phyloP scores from a whole-genome alignment of 805 yeast genomes.

The Saccharomycopsis babjevae region DNA sequence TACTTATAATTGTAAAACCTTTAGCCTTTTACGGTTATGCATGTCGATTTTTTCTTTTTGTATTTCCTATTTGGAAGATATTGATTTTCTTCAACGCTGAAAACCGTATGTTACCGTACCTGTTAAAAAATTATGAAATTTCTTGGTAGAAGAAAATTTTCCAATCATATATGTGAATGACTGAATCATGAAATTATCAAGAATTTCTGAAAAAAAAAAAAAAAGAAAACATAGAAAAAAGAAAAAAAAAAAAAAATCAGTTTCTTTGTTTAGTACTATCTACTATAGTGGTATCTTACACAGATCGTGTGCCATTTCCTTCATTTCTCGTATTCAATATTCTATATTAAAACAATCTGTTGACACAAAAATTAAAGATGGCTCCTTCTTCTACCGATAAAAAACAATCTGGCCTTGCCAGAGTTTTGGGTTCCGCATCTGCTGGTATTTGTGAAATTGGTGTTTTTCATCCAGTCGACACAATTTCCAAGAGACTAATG shows the following conservation, averaged over 20 bases:
- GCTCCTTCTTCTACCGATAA: constrained; percentile 35
- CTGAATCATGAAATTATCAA: not conserved
- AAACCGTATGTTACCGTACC: not conserved
- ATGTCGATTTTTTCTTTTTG: not conserved
- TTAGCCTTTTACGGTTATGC: not conserved
- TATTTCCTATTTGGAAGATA: too few species aligned
- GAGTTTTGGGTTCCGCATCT: constrained; percentile 91
- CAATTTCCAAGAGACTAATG: constrained; percentile 93
- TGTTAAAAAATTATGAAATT: not conserved
- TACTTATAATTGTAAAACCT: not conserved
- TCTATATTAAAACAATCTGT: not conserved
- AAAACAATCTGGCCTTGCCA: constrained; percentile 80
- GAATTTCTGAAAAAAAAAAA: not conserved
- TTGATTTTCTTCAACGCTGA: too few species aligned
- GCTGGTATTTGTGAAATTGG: constrained; percentile 97
- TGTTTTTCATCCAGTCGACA: constrained; percentile 97
- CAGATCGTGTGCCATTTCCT: too few species aligned
- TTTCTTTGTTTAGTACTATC: not conserved
- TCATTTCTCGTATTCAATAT: too few species aligned
- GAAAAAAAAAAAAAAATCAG: not conserved
- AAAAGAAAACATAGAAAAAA: too few species aligned
- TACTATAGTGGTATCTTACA: too few species aligned
- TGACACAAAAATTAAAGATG: not conserved
- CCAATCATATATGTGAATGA: not conserved
- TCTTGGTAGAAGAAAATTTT: not conserved